Evolutionary conservation across 352 stramenopile species (phyloP), one percentile per base, ranked within the genome.

Genomic region (Pythium oligandrum): DNA sequence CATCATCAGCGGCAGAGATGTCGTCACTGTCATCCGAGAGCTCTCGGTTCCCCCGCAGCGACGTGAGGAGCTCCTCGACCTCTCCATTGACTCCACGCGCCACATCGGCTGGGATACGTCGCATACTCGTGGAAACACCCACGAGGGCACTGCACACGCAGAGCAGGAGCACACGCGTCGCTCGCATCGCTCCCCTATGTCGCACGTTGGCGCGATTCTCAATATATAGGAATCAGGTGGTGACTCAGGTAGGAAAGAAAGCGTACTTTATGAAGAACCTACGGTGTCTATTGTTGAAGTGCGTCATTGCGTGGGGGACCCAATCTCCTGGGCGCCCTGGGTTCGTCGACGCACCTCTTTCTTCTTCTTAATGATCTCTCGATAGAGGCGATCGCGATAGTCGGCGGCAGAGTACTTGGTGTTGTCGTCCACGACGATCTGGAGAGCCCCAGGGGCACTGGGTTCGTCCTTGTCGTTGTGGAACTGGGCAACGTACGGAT

Each of bases 391-490:
- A 47, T 98, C 88, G 31, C 93, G 78, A 64, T 98, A 98, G 73
- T 98, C 90, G 10, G 85, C 84, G 6, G 90, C 90, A 34, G 86
- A 96, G 58, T 97, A 93, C 70, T 98, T 97, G 56, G 89, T 96
- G 66, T 98, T 97, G 75, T 98, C 93, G 61, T 97, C 86, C 43
- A 97, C 81, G 17, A 94, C 78, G 54, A 97, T 96, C 57, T 90
- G 75, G 44, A 85, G 66, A 40, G 75, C 72, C 17, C 61, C 83
- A 0, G 78, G 74, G 2, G 83, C 83, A 43, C 70, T 77, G 30
- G 85, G 78, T 55, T 98, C 95, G 51, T 98, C 85, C 63, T 97
- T 95, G n/a, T 92, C 79, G 56, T 97, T 95, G 71, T 98, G 94
- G 66, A 98, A 98, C 60, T 98, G 87, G 17, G 86, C 76, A 39